Percentiles rank a stretch among this genome's conserved stretches.
Evolutionary conservation across 192 early-diverging fungal genomes (phyloP).

Genomic region (Diversispora epigaea): DNA sequence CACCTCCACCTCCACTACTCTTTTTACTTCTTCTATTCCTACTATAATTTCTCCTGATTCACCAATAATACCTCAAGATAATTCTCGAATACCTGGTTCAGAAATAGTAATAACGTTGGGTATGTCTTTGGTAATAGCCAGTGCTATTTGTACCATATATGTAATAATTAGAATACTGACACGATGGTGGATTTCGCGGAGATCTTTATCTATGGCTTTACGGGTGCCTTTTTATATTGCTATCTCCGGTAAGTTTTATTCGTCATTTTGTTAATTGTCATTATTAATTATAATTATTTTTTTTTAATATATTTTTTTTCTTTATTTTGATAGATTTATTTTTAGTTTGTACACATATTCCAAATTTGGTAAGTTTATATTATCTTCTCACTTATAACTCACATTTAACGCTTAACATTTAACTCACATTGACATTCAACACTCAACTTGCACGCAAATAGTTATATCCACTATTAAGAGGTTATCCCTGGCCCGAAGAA

Average conservation of each 20-base stretch:
- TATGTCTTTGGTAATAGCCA: not conserved
- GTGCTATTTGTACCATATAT: constrained; percentile 8
- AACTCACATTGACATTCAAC: not conserved
- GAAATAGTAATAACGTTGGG: constrained; percentile 1
- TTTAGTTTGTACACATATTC: not conserved
- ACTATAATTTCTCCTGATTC: no score
- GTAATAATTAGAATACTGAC: not conserved
- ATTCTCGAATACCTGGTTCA: not conserved
- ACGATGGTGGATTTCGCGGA: not conserved
- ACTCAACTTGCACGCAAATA: not conserved
- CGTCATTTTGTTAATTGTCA: not conserved
- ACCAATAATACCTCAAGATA: no score
- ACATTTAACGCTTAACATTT: not conserved
- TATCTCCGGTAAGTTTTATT: constrained; percentile 1
- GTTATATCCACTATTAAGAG: not conserved
- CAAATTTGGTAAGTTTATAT: constrained; percentile 5
- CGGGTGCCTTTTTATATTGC: constrained; percentile 25
- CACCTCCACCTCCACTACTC: no score
- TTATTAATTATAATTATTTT: not conserved
- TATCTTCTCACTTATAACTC: not conserved
- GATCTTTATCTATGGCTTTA: constrained; percentile 9
- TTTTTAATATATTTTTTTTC: not conserved
- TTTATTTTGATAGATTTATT: not conserved
- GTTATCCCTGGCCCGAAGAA: not conserved
- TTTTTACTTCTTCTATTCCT: no score